Conservation (phyloP, 805 yeast genomes). For the Spathaspora hagerdaliae region DNA sequence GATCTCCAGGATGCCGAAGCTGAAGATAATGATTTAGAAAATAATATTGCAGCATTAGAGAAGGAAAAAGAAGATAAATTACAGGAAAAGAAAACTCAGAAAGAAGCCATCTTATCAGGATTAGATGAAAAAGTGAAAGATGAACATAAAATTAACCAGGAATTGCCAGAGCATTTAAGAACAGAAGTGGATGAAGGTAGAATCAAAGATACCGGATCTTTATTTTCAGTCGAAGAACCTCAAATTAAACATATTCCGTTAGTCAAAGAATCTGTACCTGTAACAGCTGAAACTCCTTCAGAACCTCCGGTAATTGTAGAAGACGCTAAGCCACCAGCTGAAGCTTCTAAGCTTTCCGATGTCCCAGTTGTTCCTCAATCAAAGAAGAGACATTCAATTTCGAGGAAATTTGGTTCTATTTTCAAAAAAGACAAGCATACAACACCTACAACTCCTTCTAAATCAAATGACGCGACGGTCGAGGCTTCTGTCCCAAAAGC, state of each 20-base stretch:
- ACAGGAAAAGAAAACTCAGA: slow-evolving; percentile 33
- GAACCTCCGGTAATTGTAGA: slow-evolving; percentile 6
- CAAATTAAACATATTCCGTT: slow-evolving; percentile 12
- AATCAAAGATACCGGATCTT: slow-evolving; percentile 35
- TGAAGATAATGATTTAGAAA: slow-evolving; percentile 33
- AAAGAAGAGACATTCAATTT: slow-evolving; percentile 9
- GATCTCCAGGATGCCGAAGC: slow-evolving; percentile 24
- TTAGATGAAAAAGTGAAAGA: slow-evolving; percentile 39
- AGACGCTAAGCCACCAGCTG: slow-evolving; percentile 4
- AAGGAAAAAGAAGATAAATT: slow-evolving; percentile 33
- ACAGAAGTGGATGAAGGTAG: slow-evolving; percentile 29
- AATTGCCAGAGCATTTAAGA: slow-evolving; percentile 51
- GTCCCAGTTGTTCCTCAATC: slow-evolving; percentile 8
- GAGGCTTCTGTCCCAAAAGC: background rate
- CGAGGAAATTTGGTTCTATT: slow-evolving; percentile 15
- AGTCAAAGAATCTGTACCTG: slow-evolving; percentile 1
- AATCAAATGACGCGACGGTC: background rate
- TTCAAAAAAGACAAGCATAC: slow-evolving; percentile 5
- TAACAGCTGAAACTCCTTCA: slow-evolving; percentile 3
- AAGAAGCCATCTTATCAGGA: slow-evolving; percentile 26
- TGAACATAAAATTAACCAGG: slow-evolving; percentile 44
- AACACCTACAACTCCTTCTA: background rate
- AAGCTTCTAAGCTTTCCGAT: slow-evolving; percentile 6
- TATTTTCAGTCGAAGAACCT: slow-evolving; percentile 31
- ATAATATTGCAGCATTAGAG: slow-evolving; percentile 39